Base-by-base conservation (phyloP, 345 rosid genomes). In the Hibiscus mutabilis region DNA sequence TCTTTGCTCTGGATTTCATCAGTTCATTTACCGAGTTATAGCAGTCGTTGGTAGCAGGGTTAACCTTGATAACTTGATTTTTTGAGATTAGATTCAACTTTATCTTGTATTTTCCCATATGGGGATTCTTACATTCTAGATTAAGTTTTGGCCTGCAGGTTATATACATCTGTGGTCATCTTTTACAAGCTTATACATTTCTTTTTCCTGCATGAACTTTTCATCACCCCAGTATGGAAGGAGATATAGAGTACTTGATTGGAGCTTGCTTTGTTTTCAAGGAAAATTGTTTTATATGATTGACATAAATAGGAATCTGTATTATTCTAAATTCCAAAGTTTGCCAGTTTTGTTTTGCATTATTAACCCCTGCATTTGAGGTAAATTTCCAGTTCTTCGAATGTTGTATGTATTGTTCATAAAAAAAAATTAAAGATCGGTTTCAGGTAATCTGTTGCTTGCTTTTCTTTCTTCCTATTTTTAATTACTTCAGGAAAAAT, bases 11-110 rank as follows among this genome's bases (percentile, higher is more conserved):
- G 66, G 77, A 70, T 72, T 72, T n/a, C 42, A 59, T 22, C 62
- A 46, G 56, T 60, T 71, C 72, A 68, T 62, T 75, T 73, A 70
- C 24, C 5, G 37, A 67, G 42, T 37, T 8, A 37, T 37, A 37
- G 42, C 11, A 35, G 42, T 42, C 40, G 27, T 57, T 29, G 60
- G 77, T 69, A 58, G 68, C 49, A 57, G 58, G 74, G 74, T 74
- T 78, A 71, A 81, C 80, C 77, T 62, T 70, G 37, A 22, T 69
- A 60, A 69, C 51, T 66, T 25, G 14, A 21, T 25, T 74, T 12
- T 42, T 27, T 19, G 37, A 58, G 69, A 57, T 57, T 35, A 58
- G 12, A 31, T 27, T 55, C 18, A 10, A n/a, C 14, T 57, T 63
- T 58, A 68, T 58, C n/a, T 16, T 59, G 15, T 37, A 24, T 72